Evolutionary conservation across 345 rosid genomes (phyloP), one percentile per base, ranked within the genome.

Genomic region (Erodium maritimum): DNA sequence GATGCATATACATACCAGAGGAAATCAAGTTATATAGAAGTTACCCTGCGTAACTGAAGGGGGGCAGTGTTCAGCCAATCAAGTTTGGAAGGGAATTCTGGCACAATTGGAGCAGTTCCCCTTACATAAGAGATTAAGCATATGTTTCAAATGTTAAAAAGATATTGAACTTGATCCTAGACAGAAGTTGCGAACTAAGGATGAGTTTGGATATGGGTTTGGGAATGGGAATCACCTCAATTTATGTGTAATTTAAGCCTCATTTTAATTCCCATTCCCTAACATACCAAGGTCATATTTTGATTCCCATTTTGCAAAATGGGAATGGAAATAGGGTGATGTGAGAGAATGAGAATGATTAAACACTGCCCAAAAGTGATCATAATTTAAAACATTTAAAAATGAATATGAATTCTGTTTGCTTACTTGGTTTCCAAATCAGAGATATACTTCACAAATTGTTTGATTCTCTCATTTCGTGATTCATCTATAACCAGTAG

Each of bases 11-110:
- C 12, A 18, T 42, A 42, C 34, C 52, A 24, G 4, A 54, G 50
- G 18, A 22, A 53, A 23, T 37, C 37, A 29, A 50, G 72, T 22
- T 22, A 29, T 2, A 60, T 46, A 12, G 59, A n/a, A 73, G 65
- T 76, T 79, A 80, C 98, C 87, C 86, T 72, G 60, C 58, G 72
- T 64, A 88, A 81, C 69, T 80, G 95, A 70, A 91, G 95, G 59
- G 98, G 98, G 53, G 87, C 77, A 17, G 91, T 69, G 73, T 91
- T 91, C 52, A 91, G 76, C 96, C 98, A 91, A 68, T 91, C 95
- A 11, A 91, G 90, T 77, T 79, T 84, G 23, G 81, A 24, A 9
- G 96, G 95, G 69, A 88, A 88, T 69, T 91, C 96, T 17, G 98
- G 98, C 59, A 91, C 90, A 52, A 56, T 20, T 37, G 80, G 71